Percentiles rank a stretch among this genome's conserved stretches.
Evolutionary conservation across 2,329 filamentous ascomycete species (phyloP).

Genomic region (Ceratocystiopsis brevicomis): DNA sequence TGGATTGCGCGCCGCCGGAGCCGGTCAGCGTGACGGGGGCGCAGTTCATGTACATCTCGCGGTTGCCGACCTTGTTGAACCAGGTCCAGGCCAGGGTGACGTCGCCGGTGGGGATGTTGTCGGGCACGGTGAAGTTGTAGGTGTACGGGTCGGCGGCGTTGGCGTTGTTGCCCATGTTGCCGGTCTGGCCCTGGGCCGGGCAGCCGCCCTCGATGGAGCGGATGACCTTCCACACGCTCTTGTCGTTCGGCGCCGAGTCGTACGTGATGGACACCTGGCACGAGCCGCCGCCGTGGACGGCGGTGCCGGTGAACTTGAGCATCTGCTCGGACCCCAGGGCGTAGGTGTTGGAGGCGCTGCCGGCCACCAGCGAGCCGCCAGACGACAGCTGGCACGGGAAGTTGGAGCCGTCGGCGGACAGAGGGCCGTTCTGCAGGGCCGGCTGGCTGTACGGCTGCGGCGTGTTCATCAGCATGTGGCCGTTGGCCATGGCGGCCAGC

Average conservation of each 20-base stretch:
- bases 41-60: conserved; percentile 98
- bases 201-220: conserved; percentile 77
- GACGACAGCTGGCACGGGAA: conserved; percentile 67
- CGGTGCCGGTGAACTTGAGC: conserved; percentile 49
- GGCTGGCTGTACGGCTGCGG: conserved; percentile 42
- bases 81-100: conserved; percentile 83
- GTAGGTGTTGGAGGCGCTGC: conserved; percentile 37
- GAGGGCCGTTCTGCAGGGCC: conserved; percentile 39
- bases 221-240: conserved; percentile 71
- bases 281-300: conserved; percentile 76
- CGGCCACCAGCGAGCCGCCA: conserved; percentile 26
- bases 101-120: conserved; percentile 52
- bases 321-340: conserved; percentile 40
- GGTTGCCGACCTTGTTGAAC: conserved; percentile 84
- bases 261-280: conserved; percentile 80
- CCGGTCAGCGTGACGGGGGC: conserved; percentile 51
- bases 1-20: conserved; percentile 24
- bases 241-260: conserved; percentile 46
- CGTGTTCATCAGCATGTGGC: conserved; percentile 56
- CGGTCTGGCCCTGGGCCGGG: conserved; percentile 37
- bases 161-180: conserved; percentile 37
- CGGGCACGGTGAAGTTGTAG: conserved; percentile 55
- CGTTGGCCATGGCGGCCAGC: conserved; percentile 40
- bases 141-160: conserved; percentile 26
- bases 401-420: conserved; percentile 38